These are phyloP conservation scores for Trichoderma atroviride DNA, from an alignment of 2,329 filamentous ascomycete genomes.

Conservation along the genomic window DNA sequence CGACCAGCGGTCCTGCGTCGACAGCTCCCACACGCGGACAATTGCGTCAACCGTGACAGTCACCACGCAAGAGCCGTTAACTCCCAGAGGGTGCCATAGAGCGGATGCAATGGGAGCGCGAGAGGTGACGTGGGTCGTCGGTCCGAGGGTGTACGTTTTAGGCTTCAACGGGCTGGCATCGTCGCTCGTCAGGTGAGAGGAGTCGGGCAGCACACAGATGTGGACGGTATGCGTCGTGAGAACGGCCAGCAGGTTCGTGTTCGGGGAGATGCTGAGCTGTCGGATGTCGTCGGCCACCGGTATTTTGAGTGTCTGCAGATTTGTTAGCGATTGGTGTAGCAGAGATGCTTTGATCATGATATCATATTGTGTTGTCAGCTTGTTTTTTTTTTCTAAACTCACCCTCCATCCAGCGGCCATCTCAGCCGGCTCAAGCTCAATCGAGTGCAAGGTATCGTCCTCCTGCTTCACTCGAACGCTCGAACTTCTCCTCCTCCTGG, in stretches of 20 bases:
- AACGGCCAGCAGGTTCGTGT: slow-evolving; percentile 79
- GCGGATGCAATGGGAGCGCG: slow-evolving; percentile 78
- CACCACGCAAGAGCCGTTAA: slow-evolving; percentile 78
- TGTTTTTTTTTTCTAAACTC: slow-evolving; percentile 28
- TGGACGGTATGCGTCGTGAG: slow-evolving; percentile 86
- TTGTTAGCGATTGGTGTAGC: slow-evolving; percentile 1
- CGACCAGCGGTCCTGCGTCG: slow-evolving; percentile 79
- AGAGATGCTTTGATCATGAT: not conserved
- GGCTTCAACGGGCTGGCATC: slow-evolving; percentile 73
- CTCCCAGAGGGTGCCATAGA: slow-evolving; percentile 90
- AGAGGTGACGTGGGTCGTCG: slow-evolving; percentile 87
- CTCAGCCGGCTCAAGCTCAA: slow-evolving; percentile 37
- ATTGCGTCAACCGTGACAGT: slow-evolving; percentile 88
- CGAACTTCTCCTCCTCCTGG: slow-evolving; percentile 38
- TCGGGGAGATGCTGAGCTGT: slow-evolving; percentile 83
- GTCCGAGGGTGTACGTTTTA: slow-evolving; percentile 88
- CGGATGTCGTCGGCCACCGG: slow-evolving; percentile 80
- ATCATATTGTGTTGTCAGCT: not conserved
- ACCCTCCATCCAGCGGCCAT: slow-evolving; percentile 40
- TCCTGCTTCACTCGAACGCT: slow-evolving; percentile 52
- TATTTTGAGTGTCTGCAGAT: slow-evolving; percentile 68
- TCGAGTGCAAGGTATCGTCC: slow-evolving; percentile 42
- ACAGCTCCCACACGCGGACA: slow-evolving; percentile 88
- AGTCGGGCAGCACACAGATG: slow-evolving; percentile 81
- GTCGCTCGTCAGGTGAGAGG: slow-evolving; percentile 70